These are phyloP conservation scores for Tothia fuscella DNA, from an alignment of 2,329 filamentous ascomycete species.

Conservation along the genomic window DNA sequence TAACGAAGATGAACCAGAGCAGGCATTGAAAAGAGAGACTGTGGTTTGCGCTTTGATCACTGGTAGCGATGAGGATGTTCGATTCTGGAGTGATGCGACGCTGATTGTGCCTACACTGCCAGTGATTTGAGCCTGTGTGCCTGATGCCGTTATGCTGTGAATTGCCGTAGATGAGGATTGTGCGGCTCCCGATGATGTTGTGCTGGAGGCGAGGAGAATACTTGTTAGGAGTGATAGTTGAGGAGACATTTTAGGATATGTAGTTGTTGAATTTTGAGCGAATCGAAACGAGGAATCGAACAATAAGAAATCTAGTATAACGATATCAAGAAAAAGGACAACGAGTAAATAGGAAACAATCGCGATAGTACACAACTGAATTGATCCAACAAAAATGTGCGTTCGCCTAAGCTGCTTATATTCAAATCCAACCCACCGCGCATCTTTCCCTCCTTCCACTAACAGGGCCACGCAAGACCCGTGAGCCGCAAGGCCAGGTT, in stretches of 20 bases:
- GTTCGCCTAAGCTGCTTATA: no score
- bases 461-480: no score
- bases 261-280: background rate
- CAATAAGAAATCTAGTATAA: background rate
- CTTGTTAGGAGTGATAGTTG: background rate
- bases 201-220: background rate
- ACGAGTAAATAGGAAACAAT: background rate
- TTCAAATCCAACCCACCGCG: no score
- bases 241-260: background rate
- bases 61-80: background rate
- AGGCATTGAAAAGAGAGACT: constrained; percentile 9
- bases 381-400: background rate
- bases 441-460: no score
- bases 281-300: background rate
- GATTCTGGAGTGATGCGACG: background rate
- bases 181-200: background rate
- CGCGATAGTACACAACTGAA: background rate
- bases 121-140: no score
- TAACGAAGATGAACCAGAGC: background rate
- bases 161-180: background rate
- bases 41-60: constrained; percentile 5
- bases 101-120: no score
- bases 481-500: no score
- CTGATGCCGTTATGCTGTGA: background rate
- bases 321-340: background rate